A percentile compares a stretch with the other conserved stretches of the same genome.
Evolutionary conservation across 176 grass and related monocot species (phyloP).

Genomic region (sorghum (Sorghum bicolor)): DNA sequence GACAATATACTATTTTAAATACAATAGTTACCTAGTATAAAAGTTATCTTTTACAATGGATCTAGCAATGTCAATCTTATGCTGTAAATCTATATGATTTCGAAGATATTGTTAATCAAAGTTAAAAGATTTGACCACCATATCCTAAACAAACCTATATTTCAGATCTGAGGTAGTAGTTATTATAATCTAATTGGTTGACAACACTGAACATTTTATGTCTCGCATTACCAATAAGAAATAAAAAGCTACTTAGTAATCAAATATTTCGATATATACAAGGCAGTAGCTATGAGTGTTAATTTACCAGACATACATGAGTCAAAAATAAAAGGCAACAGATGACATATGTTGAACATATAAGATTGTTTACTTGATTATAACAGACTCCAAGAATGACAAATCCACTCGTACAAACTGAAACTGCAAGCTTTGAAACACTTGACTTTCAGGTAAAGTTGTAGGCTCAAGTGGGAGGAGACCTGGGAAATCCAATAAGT

Average conservation of each 20-base stretch:
- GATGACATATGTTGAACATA: background rate
- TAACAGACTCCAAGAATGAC: background rate
- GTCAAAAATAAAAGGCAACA: slow-evolving; percentile 4
- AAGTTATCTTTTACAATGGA: background rate
- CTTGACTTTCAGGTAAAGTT: background rate
- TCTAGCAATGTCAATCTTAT: background rate
- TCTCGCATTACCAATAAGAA: background rate
- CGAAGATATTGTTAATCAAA: background rate
- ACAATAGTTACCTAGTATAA: background rate
- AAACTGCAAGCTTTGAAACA: background rate
- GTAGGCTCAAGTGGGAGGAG: slow-evolving; percentile 24
- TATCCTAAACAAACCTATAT: background rate
- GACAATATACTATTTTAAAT: background rate
- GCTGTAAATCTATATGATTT: background rate
- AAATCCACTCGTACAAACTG: background rate
- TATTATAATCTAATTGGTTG: slow-evolving; percentile 1
- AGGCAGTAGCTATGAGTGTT: background rate
- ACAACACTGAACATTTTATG: background rate
- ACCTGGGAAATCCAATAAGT: slow-evolving; percentile 98
- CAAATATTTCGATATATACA: slow-evolving; percentile 18
- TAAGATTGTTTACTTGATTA: slow-evolving; percentile 9
- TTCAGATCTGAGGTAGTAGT: background rate
- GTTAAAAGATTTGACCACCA: background rate
- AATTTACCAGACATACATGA: slow-evolving; percentile 22
- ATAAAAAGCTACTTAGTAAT: background rate